Conservation (phyloP, 768 basidiomycete genomes). For the Suillus bovinus region DNA sequence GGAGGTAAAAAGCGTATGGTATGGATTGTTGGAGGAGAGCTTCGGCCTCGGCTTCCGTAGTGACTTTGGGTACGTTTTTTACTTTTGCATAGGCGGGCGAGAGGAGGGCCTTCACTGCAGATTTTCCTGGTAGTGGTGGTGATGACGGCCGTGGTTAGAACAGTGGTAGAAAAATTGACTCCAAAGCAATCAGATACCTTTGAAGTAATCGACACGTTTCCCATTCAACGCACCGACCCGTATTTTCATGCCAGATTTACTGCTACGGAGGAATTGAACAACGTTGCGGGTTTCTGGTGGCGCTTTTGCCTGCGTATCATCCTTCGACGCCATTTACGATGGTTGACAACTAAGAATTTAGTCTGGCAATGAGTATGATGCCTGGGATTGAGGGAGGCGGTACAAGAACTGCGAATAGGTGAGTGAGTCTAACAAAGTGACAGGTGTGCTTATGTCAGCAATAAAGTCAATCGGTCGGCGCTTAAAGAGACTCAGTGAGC, state of each 20-base stretch:
- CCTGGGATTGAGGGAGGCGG: neutral
- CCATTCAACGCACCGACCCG: slow-evolving; percentile 90
- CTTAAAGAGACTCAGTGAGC: neutral
- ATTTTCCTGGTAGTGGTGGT: slow-evolving; percentile 69
- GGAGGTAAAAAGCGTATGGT: slow-evolving; percentile 89
- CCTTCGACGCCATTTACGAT: slow-evolving; percentile 43
- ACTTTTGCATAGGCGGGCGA: slow-evolving; percentile 91
- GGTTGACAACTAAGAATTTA: neutral
- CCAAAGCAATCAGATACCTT: slow-evolving; percentile 53
- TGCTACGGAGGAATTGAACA: slow-evolving; percentile 84
- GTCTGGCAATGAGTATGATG: neutral
- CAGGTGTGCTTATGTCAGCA: neutral
- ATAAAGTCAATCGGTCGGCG: neutral
- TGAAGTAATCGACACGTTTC: slow-evolving; percentile 97
- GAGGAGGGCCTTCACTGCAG: slow-evolving; percentile 88
- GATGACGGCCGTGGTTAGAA: neutral
- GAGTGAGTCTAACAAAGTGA: slow-evolving; percentile 1
- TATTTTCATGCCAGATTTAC: slow-evolving; percentile 84
- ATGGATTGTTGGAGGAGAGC: slow-evolving; percentile 68
- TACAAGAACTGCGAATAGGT: neutral
- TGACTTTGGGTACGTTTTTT: slow-evolving; percentile 74
- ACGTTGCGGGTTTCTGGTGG: slow-evolving; percentile 79
- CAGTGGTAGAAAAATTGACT: neutral
- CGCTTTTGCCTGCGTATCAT: slow-evolving; percentile 74
- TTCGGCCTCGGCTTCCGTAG: slow-evolving; percentile 74